A percentile compares a stretch with the other conserved stretches of the same genome.
phyloP scores from a whole-genome alignment of 2,329 filamentous ascomycete species.

The Pestalotiopsis fici region DNA sequence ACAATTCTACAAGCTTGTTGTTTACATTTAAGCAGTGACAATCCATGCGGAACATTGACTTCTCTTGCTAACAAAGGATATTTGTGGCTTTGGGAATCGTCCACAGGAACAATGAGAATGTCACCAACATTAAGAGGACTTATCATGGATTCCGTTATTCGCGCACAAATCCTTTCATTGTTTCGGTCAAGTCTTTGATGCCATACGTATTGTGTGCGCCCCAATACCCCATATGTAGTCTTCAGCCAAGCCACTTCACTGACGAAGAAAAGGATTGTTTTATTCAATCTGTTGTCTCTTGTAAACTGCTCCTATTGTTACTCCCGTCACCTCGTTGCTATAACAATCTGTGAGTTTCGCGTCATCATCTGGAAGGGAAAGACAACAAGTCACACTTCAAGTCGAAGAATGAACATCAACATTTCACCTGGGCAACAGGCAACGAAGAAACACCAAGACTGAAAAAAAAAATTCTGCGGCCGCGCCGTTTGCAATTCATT shows the following conservation, averaged over 20 bases:
- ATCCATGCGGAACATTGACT: no score
- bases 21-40: no score
- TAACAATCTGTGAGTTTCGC: background rate
- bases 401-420: background rate
- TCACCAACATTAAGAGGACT: background rate
- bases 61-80: no score
- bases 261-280: background rate
- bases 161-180: background rate
- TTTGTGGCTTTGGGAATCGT: background rate
- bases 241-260: background rate
- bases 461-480: background rate
- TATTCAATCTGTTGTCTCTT: background rate
- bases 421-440: background rate
- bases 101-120: background rate
- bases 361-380: background rate
- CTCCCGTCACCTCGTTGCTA: background rate
- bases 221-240: background rate
- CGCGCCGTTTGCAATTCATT: background rate
- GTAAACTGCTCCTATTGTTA: background rate
- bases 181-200: background rate
- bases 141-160: background rate
- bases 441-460: background rate
- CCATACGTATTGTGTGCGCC: background rate
- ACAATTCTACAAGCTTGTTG: no score
- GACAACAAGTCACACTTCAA: background rate